These are phyloP conservation scores for Bruguiera gymnorhiza DNA, from an alignment of 345 rosid genomes.

Conservation along the genomic window DNA sequence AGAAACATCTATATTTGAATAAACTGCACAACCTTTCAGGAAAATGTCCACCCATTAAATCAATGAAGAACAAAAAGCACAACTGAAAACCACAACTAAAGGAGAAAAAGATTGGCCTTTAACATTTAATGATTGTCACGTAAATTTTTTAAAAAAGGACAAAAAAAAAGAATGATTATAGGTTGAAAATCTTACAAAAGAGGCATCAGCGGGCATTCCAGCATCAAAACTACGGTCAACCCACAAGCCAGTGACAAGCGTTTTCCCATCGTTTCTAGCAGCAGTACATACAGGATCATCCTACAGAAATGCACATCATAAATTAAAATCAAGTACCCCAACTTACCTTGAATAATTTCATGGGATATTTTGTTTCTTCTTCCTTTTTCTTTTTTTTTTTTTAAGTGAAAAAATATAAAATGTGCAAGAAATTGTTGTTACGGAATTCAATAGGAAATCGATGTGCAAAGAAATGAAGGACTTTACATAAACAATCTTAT, in stretches of 20 bases:
- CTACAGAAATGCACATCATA: constrained; percentile 31
- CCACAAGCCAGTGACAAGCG: constrained; percentile 72
- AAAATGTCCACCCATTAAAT: no score
- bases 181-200: constrained; percentile 52
- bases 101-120: no score
- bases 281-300: constrained; percentile 74
- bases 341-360: not conserved
- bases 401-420: no score
- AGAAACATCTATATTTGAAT: no score
- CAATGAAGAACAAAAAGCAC: no score
- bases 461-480: not conserved
- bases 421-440: no score
- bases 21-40: no score
- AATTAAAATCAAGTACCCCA: not conserved
- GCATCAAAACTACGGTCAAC: constrained; percentile 73
- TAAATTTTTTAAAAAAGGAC: not conserved
- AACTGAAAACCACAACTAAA: no score
- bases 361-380: no score
- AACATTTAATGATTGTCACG: no score
- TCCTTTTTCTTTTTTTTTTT: no score
- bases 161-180: not conserved
- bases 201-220: constrained; percentile 62
- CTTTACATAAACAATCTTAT: constrained; percentile 60
- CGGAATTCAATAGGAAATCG: not conserved
- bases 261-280: constrained; percentile 73